phyloP scores from a whole-genome alignment of 345 rosid species.

The Passiflora organensis region DNA sequence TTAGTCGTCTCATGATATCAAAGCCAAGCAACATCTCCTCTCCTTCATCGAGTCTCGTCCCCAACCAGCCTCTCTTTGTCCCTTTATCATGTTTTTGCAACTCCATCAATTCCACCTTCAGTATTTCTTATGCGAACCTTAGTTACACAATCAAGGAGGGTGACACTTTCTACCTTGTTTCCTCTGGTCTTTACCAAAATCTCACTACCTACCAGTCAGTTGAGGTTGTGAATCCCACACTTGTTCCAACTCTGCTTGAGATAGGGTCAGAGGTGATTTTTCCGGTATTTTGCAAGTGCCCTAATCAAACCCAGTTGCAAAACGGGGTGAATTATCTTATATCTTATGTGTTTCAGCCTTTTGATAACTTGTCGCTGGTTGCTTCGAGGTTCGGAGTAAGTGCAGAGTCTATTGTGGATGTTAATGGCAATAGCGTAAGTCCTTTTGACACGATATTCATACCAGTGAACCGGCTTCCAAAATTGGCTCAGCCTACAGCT shows the following conservation, averaged over 20 bases:
- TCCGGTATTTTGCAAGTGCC: slow-evolving; percentile 67
- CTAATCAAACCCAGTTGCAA: slow-evolving; percentile 33
- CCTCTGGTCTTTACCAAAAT: slow-evolving; percentile 34
- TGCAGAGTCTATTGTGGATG: slow-evolving; percentile 28
- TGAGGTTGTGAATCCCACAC: slow-evolving; percentile 46
- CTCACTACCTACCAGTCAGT: slow-evolving; percentile 65
- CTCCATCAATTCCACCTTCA: slow-evolving; percentile 19
- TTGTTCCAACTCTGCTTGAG: slow-evolving; percentile 34
- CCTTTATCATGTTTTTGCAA: slow-evolving; percentile 62
- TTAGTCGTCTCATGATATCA: slow-evolving; percentile 55
- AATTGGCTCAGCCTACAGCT: slow-evolving; percentile 37
- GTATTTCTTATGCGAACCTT: slow-evolving; percentile 47
- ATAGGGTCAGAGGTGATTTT: slow-evolving; percentile 37
- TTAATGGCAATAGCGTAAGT: slow-evolving; percentile 35
- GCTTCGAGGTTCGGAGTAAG: slow-evolving; percentile 48
- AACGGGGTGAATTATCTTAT: slow-evolving; percentile 33
- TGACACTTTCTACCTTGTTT: slow-evolving; percentile 42
- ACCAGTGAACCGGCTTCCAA: slow-evolving; percentile 45
- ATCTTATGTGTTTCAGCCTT: slow-evolving; percentile 63
- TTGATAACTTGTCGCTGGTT: slow-evolving; percentile 44
- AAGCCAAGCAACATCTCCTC: slow-evolving; percentile 57
- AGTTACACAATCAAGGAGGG: slow-evolving; percentile 33
- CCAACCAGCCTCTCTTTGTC: slow-evolving; percentile 47
- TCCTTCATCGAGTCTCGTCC: slow-evolving; percentile 38
- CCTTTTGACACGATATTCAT: slow-evolving; percentile 46